Conservation (phyloP, 208 protist species). For the Trypanosoma theileri region DNA sequence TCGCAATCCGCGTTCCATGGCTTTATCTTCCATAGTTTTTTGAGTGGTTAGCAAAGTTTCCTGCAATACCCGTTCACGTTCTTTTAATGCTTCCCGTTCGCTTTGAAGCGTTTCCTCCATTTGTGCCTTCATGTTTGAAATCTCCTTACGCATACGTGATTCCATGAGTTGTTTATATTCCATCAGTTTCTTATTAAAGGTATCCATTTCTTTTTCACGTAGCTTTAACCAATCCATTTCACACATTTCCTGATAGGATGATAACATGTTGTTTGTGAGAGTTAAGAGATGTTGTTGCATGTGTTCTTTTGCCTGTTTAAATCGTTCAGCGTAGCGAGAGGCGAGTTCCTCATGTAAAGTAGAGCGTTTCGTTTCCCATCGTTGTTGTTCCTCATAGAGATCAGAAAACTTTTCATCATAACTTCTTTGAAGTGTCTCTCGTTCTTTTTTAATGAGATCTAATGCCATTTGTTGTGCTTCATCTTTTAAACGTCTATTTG, state of each 20-base stretch:
- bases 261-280: conserved; percentile 4
- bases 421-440: conserved; percentile 6
- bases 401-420: conserved; percentile 18
- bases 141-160: not conserved
- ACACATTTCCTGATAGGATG: conserved; percentile 9
- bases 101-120: conserved; percentile 2
- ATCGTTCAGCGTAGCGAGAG: conserved; percentile 13
- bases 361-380: conserved; percentile 19
- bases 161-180: conserved; percentile 11
- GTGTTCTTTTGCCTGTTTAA: conserved; percentile 15
- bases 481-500: not conserved
- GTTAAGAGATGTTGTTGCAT: conserved; percentile 15
- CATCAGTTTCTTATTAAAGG: conserved; percentile 11
- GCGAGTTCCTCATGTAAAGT: conserved; percentile 4
- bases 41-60: conserved; percentile 27
- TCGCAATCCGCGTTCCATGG: not conserved
- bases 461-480: conserved; percentile 22
- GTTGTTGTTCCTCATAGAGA: conserved; percentile 25
- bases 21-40: not conserved
- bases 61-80: conserved; percentile 6
- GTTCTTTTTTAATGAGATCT: conserved; percentile 19
- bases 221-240: conserved; percentile 15
- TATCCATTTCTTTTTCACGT: conserved; percentile 20
- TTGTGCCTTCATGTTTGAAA: not conserved
- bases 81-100: conserved; percentile 9